phyloP scores from a whole-genome alignment of 2,329 filamentous ascomycete species.

The Exutisphaerella laricina region DNA sequence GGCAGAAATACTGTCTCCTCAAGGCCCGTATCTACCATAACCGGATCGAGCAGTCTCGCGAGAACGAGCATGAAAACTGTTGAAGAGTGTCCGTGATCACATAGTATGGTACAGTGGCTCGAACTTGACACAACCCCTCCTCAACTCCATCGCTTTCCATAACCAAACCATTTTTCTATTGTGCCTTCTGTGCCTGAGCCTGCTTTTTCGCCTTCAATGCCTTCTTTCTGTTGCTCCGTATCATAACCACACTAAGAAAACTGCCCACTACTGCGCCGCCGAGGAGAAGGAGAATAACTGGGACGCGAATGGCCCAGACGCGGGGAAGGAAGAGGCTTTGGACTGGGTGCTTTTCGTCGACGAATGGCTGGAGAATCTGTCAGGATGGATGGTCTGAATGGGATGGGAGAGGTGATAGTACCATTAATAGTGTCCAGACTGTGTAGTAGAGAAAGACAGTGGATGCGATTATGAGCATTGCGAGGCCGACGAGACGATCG shows the following conservation, averaged over 20 bases:
- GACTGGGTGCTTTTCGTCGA: slow-evolving; percentile 87
- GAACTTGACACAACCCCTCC: slow-evolving; percentile 5
- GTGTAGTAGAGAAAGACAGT: slow-evolving; percentile 87
- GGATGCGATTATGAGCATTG: slow-evolving; percentile 69
- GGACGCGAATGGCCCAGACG: slow-evolving; percentile 98
- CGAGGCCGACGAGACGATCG: slow-evolving; percentile 76
- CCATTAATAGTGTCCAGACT: slow-evolving; percentile 96
- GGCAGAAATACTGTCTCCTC: too few relatives aligned
- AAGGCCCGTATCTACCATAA: too few relatives aligned
- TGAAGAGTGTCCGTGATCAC: too few relatives aligned
- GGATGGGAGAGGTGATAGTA: too few relatives aligned
- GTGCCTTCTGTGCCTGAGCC: slow-evolving; percentile 56
- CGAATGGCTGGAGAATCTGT: slow-evolving; percentile 71
- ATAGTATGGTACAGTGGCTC: too few relatives aligned
- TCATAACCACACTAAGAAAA: slow-evolving; percentile 97
- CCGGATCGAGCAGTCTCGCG: too few relatives aligned
- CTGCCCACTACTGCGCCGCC: slow-evolving; percentile 91
- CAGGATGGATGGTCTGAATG: too few relatives aligned
- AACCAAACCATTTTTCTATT: slow-evolving; percentile 29
- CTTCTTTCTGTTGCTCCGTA: slow-evolving; percentile 97
- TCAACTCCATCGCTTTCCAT: slow-evolving; percentile 3
- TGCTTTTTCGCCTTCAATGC: slow-evolving; percentile 90
- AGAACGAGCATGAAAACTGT: too few relatives aligned
- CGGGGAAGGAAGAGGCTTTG: slow-evolving; percentile 94
- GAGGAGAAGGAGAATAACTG: slow-evolving; percentile 90